These are phyloP conservation scores for Hyaloscypha bicolor DNA, from an alignment of 495 filamentous ascomycete genomes.

Conservation along the genomic window DNA sequence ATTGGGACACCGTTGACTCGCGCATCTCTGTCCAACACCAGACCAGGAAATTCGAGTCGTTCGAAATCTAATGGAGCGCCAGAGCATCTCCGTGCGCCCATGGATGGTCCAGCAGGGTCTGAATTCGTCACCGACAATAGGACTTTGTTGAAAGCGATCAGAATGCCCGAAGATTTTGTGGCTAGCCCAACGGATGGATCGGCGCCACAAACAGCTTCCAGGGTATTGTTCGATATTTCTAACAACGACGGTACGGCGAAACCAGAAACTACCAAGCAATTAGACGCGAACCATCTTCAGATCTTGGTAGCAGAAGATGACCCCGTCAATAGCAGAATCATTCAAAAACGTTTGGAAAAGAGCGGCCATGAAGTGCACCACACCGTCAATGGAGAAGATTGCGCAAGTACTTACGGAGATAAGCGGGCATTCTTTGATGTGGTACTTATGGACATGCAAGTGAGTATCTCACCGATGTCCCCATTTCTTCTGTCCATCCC, in stretches of 20 bases:
- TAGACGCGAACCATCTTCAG: constrained; percentile 49
- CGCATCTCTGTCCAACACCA: neutral
- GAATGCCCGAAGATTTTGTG: constrained; percentile 41
- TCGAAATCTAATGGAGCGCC: constrained; percentile 27
- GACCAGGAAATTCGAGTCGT: constrained; percentile 19
- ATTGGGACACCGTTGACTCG: constrained; percentile 5
- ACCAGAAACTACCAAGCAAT: neutral
- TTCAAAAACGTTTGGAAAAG: constrained; percentile 83
- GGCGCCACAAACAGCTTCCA: constrained; percentile 26
- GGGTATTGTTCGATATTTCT: constrained; percentile 41
- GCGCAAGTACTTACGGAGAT: constrained; percentile 67
- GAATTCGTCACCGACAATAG: constrained; percentile 44
- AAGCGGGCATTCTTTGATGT: constrained; percentile 68
- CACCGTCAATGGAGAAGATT: constrained; percentile 87
- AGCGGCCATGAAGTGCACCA: constrained; percentile 71
- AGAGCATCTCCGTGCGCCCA: constrained; percentile 16
- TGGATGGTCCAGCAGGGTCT: constrained; percentile 36
- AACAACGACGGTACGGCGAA: constrained; percentile 18
- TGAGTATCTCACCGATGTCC: constrained; percentile 47
- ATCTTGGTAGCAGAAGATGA: constrained; percentile 92
- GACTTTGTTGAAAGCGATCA: constrained; percentile 45
- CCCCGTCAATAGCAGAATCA: constrained; percentile 86
- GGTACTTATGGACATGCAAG: constrained; percentile 95
- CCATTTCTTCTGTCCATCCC: neutral
- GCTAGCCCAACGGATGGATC: constrained; percentile 19